These are phyloP conservation scores for Phytophthora sp. DNA, from an alignment of 352 stramenopile genomes.

Conservation along the genomic window DNA sequence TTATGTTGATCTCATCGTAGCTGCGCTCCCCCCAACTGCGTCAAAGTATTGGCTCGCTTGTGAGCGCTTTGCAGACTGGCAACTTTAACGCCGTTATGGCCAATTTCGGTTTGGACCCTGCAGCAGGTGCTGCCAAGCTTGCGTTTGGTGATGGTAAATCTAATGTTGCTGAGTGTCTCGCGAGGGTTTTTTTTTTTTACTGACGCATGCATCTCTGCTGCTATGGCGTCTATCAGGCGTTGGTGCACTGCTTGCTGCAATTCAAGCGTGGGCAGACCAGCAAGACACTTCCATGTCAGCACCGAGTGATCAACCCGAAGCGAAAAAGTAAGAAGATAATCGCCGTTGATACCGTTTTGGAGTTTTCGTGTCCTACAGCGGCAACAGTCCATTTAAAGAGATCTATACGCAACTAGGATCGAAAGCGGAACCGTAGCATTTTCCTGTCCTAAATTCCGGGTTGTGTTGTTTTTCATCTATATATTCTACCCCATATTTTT, in stretches of 20 bases:
- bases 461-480: neutral
- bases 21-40: conserved; percentile 86
- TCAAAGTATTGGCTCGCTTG: conserved; percentile 88
- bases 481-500: neutral
- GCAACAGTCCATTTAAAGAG: too few species aligned
- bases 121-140: conserved; percentile 80
- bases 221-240: conserved; percentile 44
- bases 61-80: conserved; percentile 83
- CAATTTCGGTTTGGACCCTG: conserved; percentile 89
- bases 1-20: too few species aligned
- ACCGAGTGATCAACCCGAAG: conserved; percentile 15
- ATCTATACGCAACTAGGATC: too few species aligned
- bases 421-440: too few species aligned
- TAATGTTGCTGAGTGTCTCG: too few species aligned
- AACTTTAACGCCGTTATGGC: conserved; percentile 92
- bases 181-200: too few species aligned
- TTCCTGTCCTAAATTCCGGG: too few species aligned
- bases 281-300: conserved; percentile 50
- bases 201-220: conserved; percentile 2
- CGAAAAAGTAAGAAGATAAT: conserved; percentile 17
- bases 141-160: conserved; percentile 80
- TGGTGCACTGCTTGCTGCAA: conserved; percentile 76
- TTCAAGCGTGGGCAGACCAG: conserved; percentile 79
- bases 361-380: too few species aligned
- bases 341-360: neutral